Conservation (phyloP, 2,329 filamentous ascomycete species). For the Ustilaginoidea virens region DNA sequence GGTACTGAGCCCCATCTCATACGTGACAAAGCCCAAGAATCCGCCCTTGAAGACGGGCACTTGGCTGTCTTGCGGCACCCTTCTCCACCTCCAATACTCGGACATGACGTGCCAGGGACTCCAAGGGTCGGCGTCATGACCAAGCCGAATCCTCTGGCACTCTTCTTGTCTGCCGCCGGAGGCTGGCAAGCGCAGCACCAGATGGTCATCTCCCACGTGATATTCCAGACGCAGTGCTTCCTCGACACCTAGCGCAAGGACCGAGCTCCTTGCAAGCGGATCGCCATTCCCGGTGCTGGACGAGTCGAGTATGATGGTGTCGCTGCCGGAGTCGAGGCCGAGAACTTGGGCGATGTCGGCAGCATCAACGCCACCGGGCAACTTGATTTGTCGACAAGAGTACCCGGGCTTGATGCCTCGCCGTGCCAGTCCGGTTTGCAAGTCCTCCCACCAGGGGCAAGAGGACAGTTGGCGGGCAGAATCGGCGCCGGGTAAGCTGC, state of each 20-base stretch:
- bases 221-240: slow-evolving; percentile 43
- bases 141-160: slow-evolving; percentile 13
- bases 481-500: slow-evolving; percentile 3
- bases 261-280: slow-evolving; percentile 44
- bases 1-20: slow-evolving; percentile 56
- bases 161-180: slow-evolving; percentile 7
- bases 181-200: slow-evolving; percentile 13
- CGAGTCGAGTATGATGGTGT: slow-evolving; percentile 44
- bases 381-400: slow-evolving; percentile 22
- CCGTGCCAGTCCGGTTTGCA: slow-evolving; percentile 14
- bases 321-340: slow-evolving; percentile 18
- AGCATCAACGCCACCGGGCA: slow-evolving; percentile 30
- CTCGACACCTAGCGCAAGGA: slow-evolving; percentile 52
- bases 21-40: slow-evolving; percentile 71
- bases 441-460: slow-evolving; percentile 11
- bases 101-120: slow-evolving; percentile 36
- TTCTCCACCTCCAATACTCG: slow-evolving; percentile 22
- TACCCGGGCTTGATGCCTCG: slow-evolving; percentile 18
- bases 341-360: slow-evolving; percentile 40
- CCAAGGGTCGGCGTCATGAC: slow-evolving; percentile 12
- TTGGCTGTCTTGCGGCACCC: slow-evolving; percentile 7
- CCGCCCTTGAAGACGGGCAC: slow-evolving; percentile 58
- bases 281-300: slow-evolving; percentile 34
- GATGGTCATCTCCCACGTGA: slow-evolving; percentile 29
- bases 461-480: slow-evolving; percentile 9